Evolutionary conservation across 2,329 filamentous ascomycete genomes (phyloP), one percentile per base, ranked within the genome.

Genomic region (Metarhizium album): DNA sequence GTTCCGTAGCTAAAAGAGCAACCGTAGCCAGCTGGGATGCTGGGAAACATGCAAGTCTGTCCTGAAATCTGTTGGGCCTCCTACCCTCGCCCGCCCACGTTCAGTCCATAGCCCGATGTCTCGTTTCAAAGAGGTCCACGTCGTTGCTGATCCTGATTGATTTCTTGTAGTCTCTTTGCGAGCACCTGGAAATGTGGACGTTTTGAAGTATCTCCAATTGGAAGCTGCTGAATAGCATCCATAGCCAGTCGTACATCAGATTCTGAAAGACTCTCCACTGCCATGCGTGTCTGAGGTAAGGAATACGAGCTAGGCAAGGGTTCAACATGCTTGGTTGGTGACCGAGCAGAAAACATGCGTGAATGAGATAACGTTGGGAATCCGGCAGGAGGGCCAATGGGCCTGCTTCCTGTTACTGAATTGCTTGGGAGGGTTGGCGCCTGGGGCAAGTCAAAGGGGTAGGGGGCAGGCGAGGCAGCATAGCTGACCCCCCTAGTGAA

Each of bases 241-340:
- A 52, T 52, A 29, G 40, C 31, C 11, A 52, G 23, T 31, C 50
- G 50, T 46, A 48, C 42, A 14, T 14, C 24, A 4, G 50, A 48
- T 22, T 52, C 50, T 3, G 50, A 38, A 31, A 48, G 4, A 4
- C 5, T 24, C 40, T 23, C 22, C 3, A 43, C 9, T 43, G n/a
- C 9, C 3, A 23, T 14, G 1, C 9, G 3, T 20, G 14, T n/a
- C 13, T 33, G 38, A 29, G 37, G n/a, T 16, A 16, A 13, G 47
- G 23, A 18, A 38, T 24, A 3, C n/a, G 6, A 29, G 16, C 5
- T 35, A 18, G 9, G 14, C n/a, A 29, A 22, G 7, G 35, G 33
- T 35, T 9, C 18, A 18, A 13, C 40, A 8, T 9, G 22, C 23
- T 18, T 22, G 23, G 38, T 47, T 5, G 22, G 22, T 14, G 18